Percentiles rank a stretch among this genome's conserved stretches.
Evolutionary conservation across 148 eudicot genomes (phyloP).

Genomic region (Silene conica): DNA sequence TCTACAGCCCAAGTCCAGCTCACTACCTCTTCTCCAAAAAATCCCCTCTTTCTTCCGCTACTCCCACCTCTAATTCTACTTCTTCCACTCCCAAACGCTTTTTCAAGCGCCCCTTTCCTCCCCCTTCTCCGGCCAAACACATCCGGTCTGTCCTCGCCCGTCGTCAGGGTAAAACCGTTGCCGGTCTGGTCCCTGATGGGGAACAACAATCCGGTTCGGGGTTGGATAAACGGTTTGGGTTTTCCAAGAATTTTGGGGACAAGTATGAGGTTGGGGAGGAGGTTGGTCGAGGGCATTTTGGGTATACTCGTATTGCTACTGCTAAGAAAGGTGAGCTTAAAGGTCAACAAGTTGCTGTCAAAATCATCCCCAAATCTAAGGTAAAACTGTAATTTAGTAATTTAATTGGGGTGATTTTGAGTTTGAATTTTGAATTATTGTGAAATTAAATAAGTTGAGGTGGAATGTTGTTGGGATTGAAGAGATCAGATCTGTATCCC

Average conservation of each 20-base stretch:
- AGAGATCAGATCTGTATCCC: constrained; percentile 42
- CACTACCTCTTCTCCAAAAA: constrained; percentile 62
- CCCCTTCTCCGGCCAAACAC: constrained; percentile 94
- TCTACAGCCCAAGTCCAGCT: constrained; percentile 80
- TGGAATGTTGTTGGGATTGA: constrained; percentile 38
- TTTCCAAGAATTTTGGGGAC: constrained; percentile 52
- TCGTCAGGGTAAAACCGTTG: constrained; percentile 33
- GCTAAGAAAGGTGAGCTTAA: constrained; percentile 71
- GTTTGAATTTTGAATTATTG: not conserved
- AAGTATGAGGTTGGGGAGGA: constrained; percentile 91
- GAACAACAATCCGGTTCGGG: constrained; percentile 20
- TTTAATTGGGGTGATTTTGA: constrained; percentile 4
- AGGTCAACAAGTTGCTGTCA: constrained; percentile 82
- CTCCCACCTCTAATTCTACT: constrained; percentile 33
- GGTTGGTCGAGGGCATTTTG: constrained; percentile 98
- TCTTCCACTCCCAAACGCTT: constrained; percentile 61
- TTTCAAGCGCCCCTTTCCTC: constrained; percentile 64
- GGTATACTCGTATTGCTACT: constrained; percentile 76
- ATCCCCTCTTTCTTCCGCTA: constrained; percentile 46
- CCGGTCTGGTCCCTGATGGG: not conserved
- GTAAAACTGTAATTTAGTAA: constrained; percentile 18
- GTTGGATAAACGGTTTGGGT: constrained; percentile 81
- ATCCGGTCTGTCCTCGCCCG: constrained; percentile 56
- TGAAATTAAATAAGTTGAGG: constrained; percentile 4
- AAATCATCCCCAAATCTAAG: constrained; percentile 86